Conservation (phyloP, 2,329 filamentous ascomycete genomes). For the Ceratocystis harringtonii region DNA sequence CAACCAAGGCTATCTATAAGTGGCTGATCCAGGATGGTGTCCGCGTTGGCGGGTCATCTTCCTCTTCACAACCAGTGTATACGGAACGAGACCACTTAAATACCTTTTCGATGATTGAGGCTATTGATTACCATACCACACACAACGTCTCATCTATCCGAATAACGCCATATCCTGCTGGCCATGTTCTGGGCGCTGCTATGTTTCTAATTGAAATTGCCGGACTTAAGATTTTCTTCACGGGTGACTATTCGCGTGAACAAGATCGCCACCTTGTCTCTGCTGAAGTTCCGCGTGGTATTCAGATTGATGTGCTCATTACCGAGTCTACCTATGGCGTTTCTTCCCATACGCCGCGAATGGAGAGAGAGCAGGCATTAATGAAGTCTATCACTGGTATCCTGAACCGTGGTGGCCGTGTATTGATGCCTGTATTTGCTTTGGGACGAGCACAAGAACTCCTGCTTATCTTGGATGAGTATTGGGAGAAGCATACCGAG, state of each 20-base stretch:
- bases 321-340: conserved; percentile 97
- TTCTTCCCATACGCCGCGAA: conserved; percentile 75
- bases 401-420: conserved; percentile 79
- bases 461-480: conserved; percentile 87
- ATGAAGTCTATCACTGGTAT: conserved; percentile 93
- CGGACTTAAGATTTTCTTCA: conserved; percentile 92
- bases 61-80: conserved; percentile 63
- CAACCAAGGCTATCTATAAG: conserved; percentile 98
- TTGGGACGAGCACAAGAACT: conserved; percentile 88
- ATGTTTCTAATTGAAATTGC: conserved; percentile 99
- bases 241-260: conserved; percentile 91
- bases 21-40: conserved; percentile 98
- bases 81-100: conserved; percentile 90
- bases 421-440: conserved; percentile 89
- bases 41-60: conserved; percentile 61
- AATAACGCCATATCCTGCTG: conserved; percentile 91
- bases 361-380: conserved; percentile 80
- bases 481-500: conserved; percentile 81
- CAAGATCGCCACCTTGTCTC: conserved; percentile 92
- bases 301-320: conserved; percentile 92
- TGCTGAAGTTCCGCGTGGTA: conserved; percentile 70
- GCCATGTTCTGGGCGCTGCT: conserved; percentile 92
- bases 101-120: conserved; percentile 87
- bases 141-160: conserved; percentile 93
- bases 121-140: conserved; percentile 95